Percentiles rank a stretch among this genome's conserved stretches.
Conservation (phyloP, 371 early-diverging fungal species). For the Amoeboaphelidium occidentale region DNA sequence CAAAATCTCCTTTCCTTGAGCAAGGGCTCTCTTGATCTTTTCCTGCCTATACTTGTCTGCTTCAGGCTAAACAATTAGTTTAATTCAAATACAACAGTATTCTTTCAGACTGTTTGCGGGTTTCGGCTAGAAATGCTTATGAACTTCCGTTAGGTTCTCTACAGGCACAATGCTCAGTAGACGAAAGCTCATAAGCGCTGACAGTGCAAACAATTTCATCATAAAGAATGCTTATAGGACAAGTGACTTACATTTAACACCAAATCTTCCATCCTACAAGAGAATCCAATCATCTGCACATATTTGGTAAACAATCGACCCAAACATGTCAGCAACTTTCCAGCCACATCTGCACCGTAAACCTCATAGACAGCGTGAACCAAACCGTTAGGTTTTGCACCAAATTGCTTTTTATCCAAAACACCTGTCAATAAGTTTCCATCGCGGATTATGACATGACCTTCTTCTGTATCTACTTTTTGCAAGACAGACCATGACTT, state of each 20-base stretch:
- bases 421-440: conserved; percentile 79
- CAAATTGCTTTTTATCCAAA: conserved; percentile 94
- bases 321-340: conserved; percentile 74
- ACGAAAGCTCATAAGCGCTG: too few species aligned
- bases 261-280: conserved; percentile 98
- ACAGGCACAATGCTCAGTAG: too few species aligned
- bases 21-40: conserved; percentile 38
- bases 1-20: conserved; percentile 17
- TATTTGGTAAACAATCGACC: conserved; percentile 83
- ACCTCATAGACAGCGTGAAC: conserved; percentile 93
- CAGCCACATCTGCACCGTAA: conserved; percentile 78
- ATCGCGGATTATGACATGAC: conserved; percentile 47
- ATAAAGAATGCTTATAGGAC: too few species aligned
- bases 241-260: conserved; percentile 22
- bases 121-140: too few species aligned
- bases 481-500: conserved; percentile 43
- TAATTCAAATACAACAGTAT: too few species aligned
- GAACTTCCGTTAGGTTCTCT: too few species aligned
- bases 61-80: conserved; percentile 3
- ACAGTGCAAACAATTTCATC: too few species aligned
- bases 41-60: conserved; percentile 13
- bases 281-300: conserved; percentile 72
- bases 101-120: too few species aligned
- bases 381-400: conserved; percentile 77
- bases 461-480: conserved; percentile 49